phyloP scores from a whole-genome alignment of 202 grass and related monocot species.

The Carex arenaria region DNA sequence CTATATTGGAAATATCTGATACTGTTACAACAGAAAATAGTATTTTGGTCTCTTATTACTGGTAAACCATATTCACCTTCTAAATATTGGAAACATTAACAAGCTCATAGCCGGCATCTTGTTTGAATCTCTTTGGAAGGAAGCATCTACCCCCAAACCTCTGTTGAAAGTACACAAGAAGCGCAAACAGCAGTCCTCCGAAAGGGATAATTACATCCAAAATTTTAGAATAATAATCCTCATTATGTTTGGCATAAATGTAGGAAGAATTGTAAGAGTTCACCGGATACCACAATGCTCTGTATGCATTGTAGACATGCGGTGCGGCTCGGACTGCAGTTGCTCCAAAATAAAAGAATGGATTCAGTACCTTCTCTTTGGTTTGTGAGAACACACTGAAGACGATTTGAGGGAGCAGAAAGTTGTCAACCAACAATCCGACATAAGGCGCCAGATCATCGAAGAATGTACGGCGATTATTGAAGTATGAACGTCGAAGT shows the following conservation, averaged over 20 bases:
- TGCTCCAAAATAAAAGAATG: conserved; percentile 64
- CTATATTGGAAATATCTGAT: not conserved
- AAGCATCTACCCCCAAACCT: conserved; percentile 64
- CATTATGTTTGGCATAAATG: conserved; percentile 52
- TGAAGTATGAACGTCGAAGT: not conserved
- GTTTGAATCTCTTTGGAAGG: conserved; percentile 20
- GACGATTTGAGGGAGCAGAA: conserved; percentile 78
- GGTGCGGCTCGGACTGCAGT: conserved; percentile 51
- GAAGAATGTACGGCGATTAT: conserved; percentile 39
- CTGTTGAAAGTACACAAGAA: conserved; percentile 73
- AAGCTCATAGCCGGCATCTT: not conserved
- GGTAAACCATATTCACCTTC: not conserved
- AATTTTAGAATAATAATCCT: conserved; percentile 66
- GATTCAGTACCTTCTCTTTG: conserved; percentile 56
- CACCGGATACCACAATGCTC: conserved; percentile 30
- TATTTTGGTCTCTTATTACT: not conserved
- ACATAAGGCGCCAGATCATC: conserved; percentile 57
- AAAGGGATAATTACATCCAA: conserved; percentile 84
- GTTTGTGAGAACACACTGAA: conserved; percentile 58
- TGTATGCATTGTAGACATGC: conserved; percentile 76
- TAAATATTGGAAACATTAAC: conserved; percentile 1
- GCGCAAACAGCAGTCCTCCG: conserved; percentile 37
- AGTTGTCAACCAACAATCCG: conserved; percentile 68
- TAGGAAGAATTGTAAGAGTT: conserved; percentile 47
- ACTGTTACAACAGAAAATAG: not conserved